phyloP scores from a whole-genome alignment of 305 asterid species.

The Solanum hybrid region DNA sequence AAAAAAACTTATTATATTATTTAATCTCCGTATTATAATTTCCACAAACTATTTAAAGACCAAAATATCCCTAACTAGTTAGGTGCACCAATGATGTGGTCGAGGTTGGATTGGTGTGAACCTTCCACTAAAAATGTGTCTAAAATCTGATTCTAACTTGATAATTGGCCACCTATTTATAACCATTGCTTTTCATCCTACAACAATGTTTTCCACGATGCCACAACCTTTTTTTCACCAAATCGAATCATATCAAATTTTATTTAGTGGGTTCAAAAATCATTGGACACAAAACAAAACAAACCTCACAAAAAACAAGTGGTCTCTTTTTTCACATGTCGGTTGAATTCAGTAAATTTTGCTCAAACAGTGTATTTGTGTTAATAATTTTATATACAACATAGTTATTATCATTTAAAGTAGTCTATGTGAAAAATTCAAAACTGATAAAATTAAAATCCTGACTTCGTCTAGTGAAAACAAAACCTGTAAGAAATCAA shows the following conservation, averaged over 20 bases:
- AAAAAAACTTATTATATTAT: neutral
- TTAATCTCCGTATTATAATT: neutral
- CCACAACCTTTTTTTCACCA: neutral
- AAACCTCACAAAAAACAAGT: neutral
- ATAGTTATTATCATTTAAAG: neutral
- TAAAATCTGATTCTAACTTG: neutral
- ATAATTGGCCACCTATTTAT: neutral
- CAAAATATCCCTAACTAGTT: neutral
- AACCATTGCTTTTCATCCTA: neutral
- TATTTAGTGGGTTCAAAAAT: neutral
- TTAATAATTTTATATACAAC: neutral
- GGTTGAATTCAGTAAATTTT: neutral
- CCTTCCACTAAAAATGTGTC: neutral
- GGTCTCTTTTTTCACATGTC: neutral
- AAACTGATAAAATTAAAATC: neutral
- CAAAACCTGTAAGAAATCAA: neutral
- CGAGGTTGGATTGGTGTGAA: neutral
- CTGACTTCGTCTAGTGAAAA: neutral
- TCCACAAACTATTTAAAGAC: neutral
- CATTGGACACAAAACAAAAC: neutral
- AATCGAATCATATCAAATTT: slow-evolving; percentile 1
- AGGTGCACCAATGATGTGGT: neutral
- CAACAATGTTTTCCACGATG: neutral
- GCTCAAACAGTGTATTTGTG: neutral
- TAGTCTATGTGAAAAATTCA: neutral